These are phyloP conservation scores for Aureobasidium sp. DNA, from an alignment of 2,329 filamentous ascomycete species.

Conservation along the genomic window DNA sequence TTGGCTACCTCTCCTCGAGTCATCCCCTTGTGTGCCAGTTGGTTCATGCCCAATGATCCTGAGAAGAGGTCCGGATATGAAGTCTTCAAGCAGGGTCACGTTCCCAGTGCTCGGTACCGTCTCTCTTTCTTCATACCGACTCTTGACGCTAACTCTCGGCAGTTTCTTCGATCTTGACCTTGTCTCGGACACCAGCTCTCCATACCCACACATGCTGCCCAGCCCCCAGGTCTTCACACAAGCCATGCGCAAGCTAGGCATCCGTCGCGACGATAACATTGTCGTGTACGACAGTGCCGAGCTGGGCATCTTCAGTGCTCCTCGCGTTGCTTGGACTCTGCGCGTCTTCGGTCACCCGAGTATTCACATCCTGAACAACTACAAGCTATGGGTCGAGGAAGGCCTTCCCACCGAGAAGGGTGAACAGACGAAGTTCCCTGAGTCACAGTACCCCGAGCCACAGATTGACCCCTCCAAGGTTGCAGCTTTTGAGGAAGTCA, in stretches of 20 bases:
- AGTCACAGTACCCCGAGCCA: conserved; percentile 35
- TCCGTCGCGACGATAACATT: conserved; percentile 76
- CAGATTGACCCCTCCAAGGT: conserved; percentile 52
- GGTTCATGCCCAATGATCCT: conserved; percentile 91
- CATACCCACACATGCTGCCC: conserved; percentile 96
- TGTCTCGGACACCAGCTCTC: conserved; percentile 76
- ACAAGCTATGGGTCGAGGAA: conserved; percentile 83
- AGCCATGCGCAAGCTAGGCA: conserved; percentile 83
- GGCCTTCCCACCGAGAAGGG: conserved; percentile 78
- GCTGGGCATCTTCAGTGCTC: conserved; percentile 87
- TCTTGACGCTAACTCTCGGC: neutral
- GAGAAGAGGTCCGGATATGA: conserved; percentile 66
- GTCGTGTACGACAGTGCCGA: conserved; percentile 93
- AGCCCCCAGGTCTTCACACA: conserved; percentile 69
- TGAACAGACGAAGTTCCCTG: conserved; percentile 43
- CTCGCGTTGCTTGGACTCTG: conserved; percentile 89
- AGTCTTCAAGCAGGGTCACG: conserved; percentile 71
- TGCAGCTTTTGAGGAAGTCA: conserved; percentile 73
- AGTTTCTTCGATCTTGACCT: conserved; percentile 90
- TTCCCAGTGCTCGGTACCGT: conserved; percentile 63
- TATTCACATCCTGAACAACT: conserved; percentile 93
- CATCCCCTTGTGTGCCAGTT: conserved; percentile 83
- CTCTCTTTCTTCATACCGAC: too few species aligned
- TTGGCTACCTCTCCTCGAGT: conserved; percentile 76
- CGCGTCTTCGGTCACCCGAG: conserved; percentile 79